Conservation (phyloP, 2,329 filamentous ascomycete genomes). For the Cryphonectria parasitica region DNA sequence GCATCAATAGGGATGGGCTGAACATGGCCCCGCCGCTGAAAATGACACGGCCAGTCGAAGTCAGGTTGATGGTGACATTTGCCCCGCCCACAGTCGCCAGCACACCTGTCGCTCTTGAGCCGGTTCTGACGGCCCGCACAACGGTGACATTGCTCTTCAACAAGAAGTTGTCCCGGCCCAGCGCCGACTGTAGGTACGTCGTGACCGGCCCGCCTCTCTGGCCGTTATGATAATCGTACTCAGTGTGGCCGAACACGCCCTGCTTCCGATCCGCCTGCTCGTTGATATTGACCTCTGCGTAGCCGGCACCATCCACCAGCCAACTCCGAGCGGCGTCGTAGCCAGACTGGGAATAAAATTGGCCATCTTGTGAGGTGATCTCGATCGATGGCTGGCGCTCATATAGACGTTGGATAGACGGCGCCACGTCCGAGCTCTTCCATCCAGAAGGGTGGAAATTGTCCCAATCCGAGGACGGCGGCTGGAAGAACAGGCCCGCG, state of each 20-base stretch:
- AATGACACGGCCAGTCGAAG: conserved; percentile 41
- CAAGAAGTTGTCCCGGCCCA: conserved; percentile 65
- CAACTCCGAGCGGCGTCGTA: conserved; percentile 58
- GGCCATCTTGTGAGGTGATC: conserved; percentile 65
- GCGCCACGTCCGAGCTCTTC: conserved; percentile 65
- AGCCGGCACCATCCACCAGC: conserved; percentile 61
- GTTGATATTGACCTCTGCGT: conserved; percentile 63
- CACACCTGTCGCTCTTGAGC: conserved; percentile 66
- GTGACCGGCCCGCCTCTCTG: conserved; percentile 72
- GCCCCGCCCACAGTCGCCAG: conserved; percentile 48
- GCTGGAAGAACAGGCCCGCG: conserved; percentile 57
- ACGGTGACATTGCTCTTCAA: conserved; percentile 69
- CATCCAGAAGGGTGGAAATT: conserved; percentile 73
- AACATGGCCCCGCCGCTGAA: conserved; percentile 42
- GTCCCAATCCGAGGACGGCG: conserved; percentile 64
- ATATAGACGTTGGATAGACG: conserved; percentile 65
- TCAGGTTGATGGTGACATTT: conserved; percentile 37
- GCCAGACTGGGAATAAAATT: conserved; percentile 64
- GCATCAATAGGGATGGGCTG: conserved; percentile 42
- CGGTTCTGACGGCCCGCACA: conserved; percentile 64
- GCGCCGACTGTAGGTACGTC: conserved; percentile 71
- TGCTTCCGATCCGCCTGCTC: conserved; percentile 65
- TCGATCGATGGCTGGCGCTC: conserved; percentile 70
- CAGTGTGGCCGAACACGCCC: conserved; percentile 63
- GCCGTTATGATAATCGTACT: conserved; percentile 69